phyloP scores from a whole-genome alignment of 176 grass and related monocot species.

The Juncus inflexus region DNA sequence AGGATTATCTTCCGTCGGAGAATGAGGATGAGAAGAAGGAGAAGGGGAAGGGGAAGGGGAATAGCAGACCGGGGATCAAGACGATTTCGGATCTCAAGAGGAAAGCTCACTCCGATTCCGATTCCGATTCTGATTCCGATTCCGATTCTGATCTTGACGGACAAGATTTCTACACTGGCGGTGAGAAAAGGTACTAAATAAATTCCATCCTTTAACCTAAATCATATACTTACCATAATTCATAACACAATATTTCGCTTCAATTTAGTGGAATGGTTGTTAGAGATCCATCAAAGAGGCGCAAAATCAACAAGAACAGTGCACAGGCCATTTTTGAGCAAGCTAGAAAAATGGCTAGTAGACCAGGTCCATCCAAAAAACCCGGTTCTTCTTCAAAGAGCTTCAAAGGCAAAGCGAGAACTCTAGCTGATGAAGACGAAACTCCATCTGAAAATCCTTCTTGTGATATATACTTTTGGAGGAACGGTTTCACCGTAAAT shows the following conservation, averaged over 20 bases:
- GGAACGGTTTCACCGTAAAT: constrained; percentile 82
- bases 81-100: constrained; percentile 50
- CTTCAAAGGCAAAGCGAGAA: constrained; percentile 63
- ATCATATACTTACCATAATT: no score
- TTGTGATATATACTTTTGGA: constrained; percentile 79
- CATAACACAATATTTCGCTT: neutral
- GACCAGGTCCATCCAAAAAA: constrained; percentile 33
- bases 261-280: constrained; percentile 60
- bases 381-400: constrained; percentile 55
- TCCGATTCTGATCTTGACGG: constrained; percentile 41
- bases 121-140: constrained; percentile 41
- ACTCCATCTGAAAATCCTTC: constrained; percentile 43
- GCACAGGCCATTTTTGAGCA: constrained; percentile 53
- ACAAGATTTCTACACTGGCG: constrained; percentile 49
- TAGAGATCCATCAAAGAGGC: constrained; percentile 59
- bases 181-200: constrained; percentile 49
- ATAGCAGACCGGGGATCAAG: constrained; percentile 33
- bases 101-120: constrained; percentile 47
- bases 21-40: constrained; percentile 22
- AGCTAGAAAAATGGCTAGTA: constrained; percentile 67
- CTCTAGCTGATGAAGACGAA: constrained; percentile 46
- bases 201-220: neutral
- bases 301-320: constrained; percentile 24
- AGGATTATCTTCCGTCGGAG: constrained; percentile 28
- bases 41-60: constrained; percentile 22